Base-by-base conservation (phyloP, 768 basidiomycete species). In the Pleurotus giganteus region DNA sequence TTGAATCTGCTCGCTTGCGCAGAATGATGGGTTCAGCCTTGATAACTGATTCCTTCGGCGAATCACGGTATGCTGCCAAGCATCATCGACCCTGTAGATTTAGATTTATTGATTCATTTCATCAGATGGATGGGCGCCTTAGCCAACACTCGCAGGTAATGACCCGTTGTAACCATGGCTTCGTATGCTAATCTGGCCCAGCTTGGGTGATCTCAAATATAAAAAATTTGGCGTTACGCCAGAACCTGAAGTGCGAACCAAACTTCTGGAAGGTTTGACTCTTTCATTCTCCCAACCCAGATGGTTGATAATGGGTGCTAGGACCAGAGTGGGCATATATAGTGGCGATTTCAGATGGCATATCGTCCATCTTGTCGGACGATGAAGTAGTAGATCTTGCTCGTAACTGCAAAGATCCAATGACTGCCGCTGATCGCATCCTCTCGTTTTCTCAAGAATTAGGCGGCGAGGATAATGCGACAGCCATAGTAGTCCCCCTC, bases 371-470 rank as follows among this genome's bases (percentile, higher is more conserved):
- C 43, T 78, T 97, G 39, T 94, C 94, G 0, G 94, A 98, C 66
- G 89, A 91, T 58, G 97, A 99, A 71, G 88, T 99, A 57, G 84
- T 91, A 28, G 97, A 98, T 68, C 83, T 99, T 41, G 88, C 86
- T 4, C 79, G 94, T 47, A 76, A 77, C 42, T 83, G 88, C 5
- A 66, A 72, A 7, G 82, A 85, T 61, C 96, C 96, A 0, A 85
- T 83, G 63, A 70, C 71, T 27, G 95, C 93, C n/a, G 95, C 96
- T 3, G 78, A 88, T 27, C 78, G 80, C 12, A 94, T 98, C 39
- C 72, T 98, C 4, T 71, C 84, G 19, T 98, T 93, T 65, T 88
- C 92, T 1, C 89, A 98, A 70, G 91, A 94, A 57, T 71, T 94
- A 43, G 86, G 86, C 29, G 88, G 89, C 28, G 88, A 91, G 58